These are phyloP conservation scores for Neostapfia colusana DNA, from an alignment of 176 grass and related monocot species.

Conservation along the genomic window DNA sequence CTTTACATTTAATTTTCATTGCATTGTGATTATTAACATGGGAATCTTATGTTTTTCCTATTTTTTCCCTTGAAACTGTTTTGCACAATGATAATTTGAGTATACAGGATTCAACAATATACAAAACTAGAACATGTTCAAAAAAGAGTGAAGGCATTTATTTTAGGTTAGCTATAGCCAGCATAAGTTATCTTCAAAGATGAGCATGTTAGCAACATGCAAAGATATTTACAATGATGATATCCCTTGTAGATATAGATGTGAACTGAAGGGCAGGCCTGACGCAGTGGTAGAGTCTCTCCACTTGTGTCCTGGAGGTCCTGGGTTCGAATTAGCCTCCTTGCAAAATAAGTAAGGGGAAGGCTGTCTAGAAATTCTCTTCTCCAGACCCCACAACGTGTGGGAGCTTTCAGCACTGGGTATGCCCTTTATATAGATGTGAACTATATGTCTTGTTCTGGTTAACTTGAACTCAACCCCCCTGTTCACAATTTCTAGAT, in stretches of 20 bases:
- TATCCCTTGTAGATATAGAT: neutral
- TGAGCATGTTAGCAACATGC: neutral
- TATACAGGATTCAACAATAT: too few relatives aligned
- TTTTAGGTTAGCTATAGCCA: conserved; percentile 2
- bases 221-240: neutral
- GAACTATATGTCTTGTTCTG: neutral
- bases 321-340: too few relatives aligned
- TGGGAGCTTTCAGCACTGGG: too few relatives aligned
- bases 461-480: neutral
- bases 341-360: too few relatives aligned
- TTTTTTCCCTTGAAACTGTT: neutral
- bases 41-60: neutral
- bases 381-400: too few relatives aligned
- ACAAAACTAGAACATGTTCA: too few relatives aligned
- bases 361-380: too few relatives aligned
- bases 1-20: too few relatives aligned
- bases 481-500: neutral
- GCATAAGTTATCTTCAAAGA: neutral
- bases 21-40: neutral
- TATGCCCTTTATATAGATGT: too few relatives aligned
- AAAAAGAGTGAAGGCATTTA: neutral
- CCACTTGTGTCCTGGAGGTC: too few relatives aligned
- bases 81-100: neutral
- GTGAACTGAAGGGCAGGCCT: too few relatives aligned
- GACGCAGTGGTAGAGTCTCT: too few relatives aligned